Evolutionary conservation across 169 alveolate genomes (phyloP).

Genomic region (Plasmodium inui): DNA sequence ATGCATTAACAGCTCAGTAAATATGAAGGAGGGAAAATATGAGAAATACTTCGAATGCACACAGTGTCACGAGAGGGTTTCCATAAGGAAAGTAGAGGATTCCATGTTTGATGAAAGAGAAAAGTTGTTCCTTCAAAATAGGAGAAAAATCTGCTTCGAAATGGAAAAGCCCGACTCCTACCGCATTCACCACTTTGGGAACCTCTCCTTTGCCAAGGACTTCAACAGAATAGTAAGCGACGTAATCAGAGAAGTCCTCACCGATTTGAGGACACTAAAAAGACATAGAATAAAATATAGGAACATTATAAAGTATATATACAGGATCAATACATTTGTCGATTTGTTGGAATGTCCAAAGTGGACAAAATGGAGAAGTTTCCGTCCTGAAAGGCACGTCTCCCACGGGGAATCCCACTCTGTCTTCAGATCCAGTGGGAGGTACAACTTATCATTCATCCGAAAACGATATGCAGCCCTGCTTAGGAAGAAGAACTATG

Average conservation of each 20-base stretch:
- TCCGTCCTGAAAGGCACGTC: background rate
- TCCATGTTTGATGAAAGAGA: slow-evolving; percentile 24
- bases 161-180: slow-evolving; percentile 34
- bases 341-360: background rate
- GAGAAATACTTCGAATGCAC: slow-evolving; percentile 21
- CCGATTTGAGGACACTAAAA: slow-evolving; percentile 24
- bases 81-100: slow-evolving; percentile 12
- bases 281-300: slow-evolving; percentile 34
- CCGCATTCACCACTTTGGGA: slow-evolving; percentile 54
- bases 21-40: slow-evolving; percentile 41
- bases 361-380: background rate
- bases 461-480: background rate
- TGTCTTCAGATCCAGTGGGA: background rate
- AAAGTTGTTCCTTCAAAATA: slow-evolving; percentile 7
- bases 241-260: slow-evolving; percentile 27
- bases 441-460: slow-evolving; percentile 16
- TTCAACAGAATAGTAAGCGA: slow-evolving; percentile 22
- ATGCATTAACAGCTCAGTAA: background rate
- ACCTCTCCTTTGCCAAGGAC: background rate
- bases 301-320: slow-evolving; percentile 44
- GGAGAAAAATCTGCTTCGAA: slow-evolving; percentile 31
- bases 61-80: slow-evolving; percentile 5
- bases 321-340: slow-evolving; percentile 10
- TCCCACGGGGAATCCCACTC: background rate
- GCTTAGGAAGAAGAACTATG: background rate